phyloP scores from a whole-genome alignment of 2,329 filamentous ascomycete species.

The Leptographium radiaticola region DNA sequence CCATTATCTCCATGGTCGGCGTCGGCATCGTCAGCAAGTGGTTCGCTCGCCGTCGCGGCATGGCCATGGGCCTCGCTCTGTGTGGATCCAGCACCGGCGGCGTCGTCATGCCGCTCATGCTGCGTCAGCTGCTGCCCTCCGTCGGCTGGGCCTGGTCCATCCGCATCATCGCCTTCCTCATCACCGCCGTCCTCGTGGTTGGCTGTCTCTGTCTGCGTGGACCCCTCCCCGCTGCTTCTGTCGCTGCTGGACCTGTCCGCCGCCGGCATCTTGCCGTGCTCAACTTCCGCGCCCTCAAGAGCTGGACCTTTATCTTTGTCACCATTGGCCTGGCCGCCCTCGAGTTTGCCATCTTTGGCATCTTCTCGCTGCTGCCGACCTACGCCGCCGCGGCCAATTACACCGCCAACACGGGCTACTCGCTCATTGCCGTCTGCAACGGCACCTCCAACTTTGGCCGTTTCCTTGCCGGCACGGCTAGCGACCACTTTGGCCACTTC shows the following conservation, averaged over 20 bases:
- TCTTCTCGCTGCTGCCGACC: slow-evolving; percentile 29
- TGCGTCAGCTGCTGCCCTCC: slow-evolving; percentile 16
- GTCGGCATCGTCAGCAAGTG: slow-evolving; percentile 20
- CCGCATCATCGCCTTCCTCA: slow-evolving; percentile 18
- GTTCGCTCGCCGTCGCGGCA: slow-evolving; percentile 13
- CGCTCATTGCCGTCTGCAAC: slow-evolving; percentile 30
- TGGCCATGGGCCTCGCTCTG: slow-evolving; percentile 15
- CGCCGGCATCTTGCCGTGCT: slow-evolving; percentile 17
- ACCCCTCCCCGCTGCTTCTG: neutral
- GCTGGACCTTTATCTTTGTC: slow-evolving; percentile 27
- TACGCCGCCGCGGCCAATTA: slow-evolving; percentile 26
- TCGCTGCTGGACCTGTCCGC: slow-evolving; percentile 22
- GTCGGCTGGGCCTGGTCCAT: slow-evolving; percentile 23
- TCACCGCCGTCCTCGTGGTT: slow-evolving; percentile 14
- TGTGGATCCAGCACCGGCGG: slow-evolving; percentile 15
- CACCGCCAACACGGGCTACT: slow-evolving; percentile 25
- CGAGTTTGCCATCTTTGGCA: slow-evolving; percentile 34
- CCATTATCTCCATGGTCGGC: slow-evolving; percentile 22
- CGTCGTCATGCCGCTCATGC: slow-evolving; percentile 21
- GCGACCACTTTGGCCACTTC: slow-evolving; percentile 30
- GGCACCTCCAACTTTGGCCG: slow-evolving; percentile 28
- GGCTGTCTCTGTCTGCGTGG: slow-evolving; percentile 3
- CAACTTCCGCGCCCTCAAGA: slow-evolving; percentile 26
- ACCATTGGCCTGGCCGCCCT: slow-evolving; percentile 29
- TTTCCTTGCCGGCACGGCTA: slow-evolving; percentile 27